Evolutionary conservation across 1,139 yeast species (phyloP), one percentile per base, ranked within the genome.

Genomic region (Pichia sp.): DNA sequence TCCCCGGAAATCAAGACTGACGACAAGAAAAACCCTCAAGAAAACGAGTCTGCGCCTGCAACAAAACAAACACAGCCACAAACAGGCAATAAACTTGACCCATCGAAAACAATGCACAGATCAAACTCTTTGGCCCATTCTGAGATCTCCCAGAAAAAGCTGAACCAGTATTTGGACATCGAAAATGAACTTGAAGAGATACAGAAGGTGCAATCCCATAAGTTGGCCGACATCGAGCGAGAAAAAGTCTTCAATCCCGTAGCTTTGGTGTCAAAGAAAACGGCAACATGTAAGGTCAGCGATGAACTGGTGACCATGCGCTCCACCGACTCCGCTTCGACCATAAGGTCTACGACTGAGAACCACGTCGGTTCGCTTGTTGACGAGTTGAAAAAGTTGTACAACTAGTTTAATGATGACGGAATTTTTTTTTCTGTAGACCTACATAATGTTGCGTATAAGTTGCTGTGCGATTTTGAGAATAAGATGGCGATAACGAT

Each of bases 121-220:
- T 54, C 52, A 4, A 41, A 41, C 8, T 49, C 53, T 15, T 52
- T 54, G 2, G 31, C 11, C 5, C 43, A 10, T 13, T 52, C 56
- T 26, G 46, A 51, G 36, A 47, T 54, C 29, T 54, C 57, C 19
- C 49, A 31, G 6, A 41, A 46, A 16, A 65, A 67, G 50, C 30
- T 62, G n/a, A 60, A 59, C 8, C 70, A 65, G 41, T 64, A 66
- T 48, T 47, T 62, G 30, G 57, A 53, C 40, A 46, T 67, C 11
- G 67, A 66, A 47, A 52, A 52, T 8, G 65, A 67, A 26, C 55
- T 67, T 5, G 63, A 64, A 16, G 62, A 62, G 43, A 49, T 64
- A 5, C 59, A 57, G 38, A 57, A 60, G 36, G 16, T 38, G 8
- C 51, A 55, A 41, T 16, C 53, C 5, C 36, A 23, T 7, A 49